A percentile compares a stretch with the other conserved stretches of the same genome.
phyloP scores from a whole-genome alignment of 371 early-diverging fungal genomes.

The Mucor saturninus region DNA sequence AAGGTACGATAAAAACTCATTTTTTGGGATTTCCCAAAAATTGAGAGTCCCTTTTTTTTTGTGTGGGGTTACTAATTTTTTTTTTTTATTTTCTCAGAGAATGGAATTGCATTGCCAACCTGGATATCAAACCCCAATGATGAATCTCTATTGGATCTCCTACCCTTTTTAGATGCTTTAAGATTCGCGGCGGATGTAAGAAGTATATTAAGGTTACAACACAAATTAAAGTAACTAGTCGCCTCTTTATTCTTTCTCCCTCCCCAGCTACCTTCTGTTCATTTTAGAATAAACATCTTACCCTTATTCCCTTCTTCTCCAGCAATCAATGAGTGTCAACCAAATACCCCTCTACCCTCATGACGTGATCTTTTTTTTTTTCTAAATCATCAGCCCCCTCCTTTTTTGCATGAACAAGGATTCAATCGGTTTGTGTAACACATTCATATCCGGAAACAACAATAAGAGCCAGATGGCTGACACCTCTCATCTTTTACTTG shows the following conservation, averaged over 20 bases:
- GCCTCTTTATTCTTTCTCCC: background rate
- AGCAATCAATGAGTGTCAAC: too few species aligned
- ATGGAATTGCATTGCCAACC: slow-evolving; percentile 83
- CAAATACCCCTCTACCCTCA: too few species aligned
- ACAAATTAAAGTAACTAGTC: slow-evolving; percentile 2
- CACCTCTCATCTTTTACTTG: too few species aligned
- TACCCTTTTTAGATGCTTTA: slow-evolving; percentile 86
- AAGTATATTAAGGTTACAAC: slow-evolving; percentile 51
- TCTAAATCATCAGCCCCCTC: too few species aligned
- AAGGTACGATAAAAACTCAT: slow-evolving; percentile 53
- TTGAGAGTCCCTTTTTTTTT: background rate
- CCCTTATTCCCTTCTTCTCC: too few species aligned
- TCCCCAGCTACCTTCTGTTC: background rate
- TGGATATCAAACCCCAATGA: slow-evolving; percentile 85
- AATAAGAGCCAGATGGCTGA: too few species aligned
- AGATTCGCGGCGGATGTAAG: slow-evolving; percentile 86
- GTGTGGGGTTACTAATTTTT: slow-evolving; percentile 1
- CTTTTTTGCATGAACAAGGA: too few species aligned
- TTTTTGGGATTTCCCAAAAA: background rate
- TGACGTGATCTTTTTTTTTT: too few species aligned
- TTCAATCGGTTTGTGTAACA: too few species aligned
- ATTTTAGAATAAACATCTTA: too few species aligned
- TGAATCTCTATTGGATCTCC: slow-evolving; percentile 81
- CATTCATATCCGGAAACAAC: too few species aligned
- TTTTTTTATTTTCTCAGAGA: slow-evolving; percentile 56